phyloP scores from a whole-genome alignment of 2,329 filamentous ascomycete species.

The Pseudopithomyces chartarum region DNA sequence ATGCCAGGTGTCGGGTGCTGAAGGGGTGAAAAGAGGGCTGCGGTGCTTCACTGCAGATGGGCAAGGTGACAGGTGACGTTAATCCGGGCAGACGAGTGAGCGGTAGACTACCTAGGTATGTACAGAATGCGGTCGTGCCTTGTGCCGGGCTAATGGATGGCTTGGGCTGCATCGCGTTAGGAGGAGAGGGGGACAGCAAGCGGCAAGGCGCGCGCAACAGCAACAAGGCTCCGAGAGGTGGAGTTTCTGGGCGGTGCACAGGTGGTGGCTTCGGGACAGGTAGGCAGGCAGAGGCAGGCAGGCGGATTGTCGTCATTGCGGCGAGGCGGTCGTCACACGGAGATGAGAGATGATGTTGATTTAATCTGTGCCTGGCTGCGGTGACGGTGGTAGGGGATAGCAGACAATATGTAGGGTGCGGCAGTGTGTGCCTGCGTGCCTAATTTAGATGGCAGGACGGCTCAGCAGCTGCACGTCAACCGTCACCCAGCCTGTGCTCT shows the following conservation, averaged over 20 bases:
- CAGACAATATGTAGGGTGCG: slow-evolving; percentile 5
- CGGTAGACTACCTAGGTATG: no score
- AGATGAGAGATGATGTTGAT: slow-evolving; percentile 6
- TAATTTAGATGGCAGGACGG: slow-evolving; percentile 19
- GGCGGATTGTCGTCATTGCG: slow-evolving; percentile 6
- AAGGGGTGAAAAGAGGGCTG: not conserved
- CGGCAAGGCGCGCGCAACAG: not conserved
- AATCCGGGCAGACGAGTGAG: not conserved
- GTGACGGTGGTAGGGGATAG: slow-evolving; percentile 9
- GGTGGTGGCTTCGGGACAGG: no score
- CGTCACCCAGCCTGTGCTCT: not conserved
- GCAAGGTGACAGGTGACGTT: slow-evolving; percentile 9
- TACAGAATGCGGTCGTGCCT: not conserved
- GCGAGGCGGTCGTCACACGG: not conserved
- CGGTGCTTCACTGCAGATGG: not conserved
- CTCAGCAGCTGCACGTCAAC: slow-evolving; percentile 3
- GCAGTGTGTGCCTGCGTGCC: slow-evolving; percentile 16
- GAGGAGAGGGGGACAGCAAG: not conserved
- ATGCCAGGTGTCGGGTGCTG: not conserved
- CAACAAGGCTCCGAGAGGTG: slow-evolving; percentile 13
- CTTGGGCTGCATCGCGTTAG: slow-evolving; percentile 6
- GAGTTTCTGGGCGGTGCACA: slow-evolving; percentile 8
- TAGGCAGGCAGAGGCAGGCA: not conserved
- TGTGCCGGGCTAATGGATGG: slow-evolving; percentile 11
- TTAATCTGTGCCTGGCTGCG: slow-evolving; percentile 6